A percentile compares a stretch with the other conserved stretches of the same genome.
phyloP scores from a whole-genome alignment of 148 eudicot species.

The Arbutus unedo region DNA sequence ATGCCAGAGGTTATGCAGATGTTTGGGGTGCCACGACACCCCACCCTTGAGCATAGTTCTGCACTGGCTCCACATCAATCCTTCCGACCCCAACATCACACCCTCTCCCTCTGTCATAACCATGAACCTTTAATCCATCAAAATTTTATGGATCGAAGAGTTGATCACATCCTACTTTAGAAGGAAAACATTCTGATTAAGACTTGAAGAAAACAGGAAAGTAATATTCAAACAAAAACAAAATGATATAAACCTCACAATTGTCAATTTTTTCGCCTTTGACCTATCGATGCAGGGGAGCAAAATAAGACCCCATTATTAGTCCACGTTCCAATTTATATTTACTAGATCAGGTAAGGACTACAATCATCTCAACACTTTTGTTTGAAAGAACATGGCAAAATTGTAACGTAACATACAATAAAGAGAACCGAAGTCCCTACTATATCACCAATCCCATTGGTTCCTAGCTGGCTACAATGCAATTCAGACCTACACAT shows the following conservation, averaged over 20 bases:
- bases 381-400: background rate
- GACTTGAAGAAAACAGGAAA: background rate
- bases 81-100: conserved; percentile 22
- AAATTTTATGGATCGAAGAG: conserved; percentile 29
- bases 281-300: background rate
- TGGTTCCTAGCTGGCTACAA: background rate
- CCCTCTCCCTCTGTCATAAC: conserved; percentile 35
- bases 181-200: conserved; percentile 6
- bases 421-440: too few relatives aligned
- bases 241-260: background rate
- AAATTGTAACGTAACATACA: background rate
- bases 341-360: too few relatives aligned
- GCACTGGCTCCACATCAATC: conserved; percentile 31
- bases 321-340: background rate
- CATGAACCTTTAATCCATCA: conserved; percentile 36
- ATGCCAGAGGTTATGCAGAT: too few relatives aligned
- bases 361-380: background rate
- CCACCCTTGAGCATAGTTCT: too few relatives aligned
- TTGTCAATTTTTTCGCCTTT: too few relatives aligned
- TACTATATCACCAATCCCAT: background rate
- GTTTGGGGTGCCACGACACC: too few relatives aligned
- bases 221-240: background rate
- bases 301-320: background rate
- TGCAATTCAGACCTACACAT: background rate
- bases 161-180: conserved; percentile 44